A percentile compares a stretch with the other conserved stretches of the same genome.
Evolutionary conservation across 2,329 filamentous ascomycete species (phyloP).

Genomic region (Tothia fuscella): DNA sequence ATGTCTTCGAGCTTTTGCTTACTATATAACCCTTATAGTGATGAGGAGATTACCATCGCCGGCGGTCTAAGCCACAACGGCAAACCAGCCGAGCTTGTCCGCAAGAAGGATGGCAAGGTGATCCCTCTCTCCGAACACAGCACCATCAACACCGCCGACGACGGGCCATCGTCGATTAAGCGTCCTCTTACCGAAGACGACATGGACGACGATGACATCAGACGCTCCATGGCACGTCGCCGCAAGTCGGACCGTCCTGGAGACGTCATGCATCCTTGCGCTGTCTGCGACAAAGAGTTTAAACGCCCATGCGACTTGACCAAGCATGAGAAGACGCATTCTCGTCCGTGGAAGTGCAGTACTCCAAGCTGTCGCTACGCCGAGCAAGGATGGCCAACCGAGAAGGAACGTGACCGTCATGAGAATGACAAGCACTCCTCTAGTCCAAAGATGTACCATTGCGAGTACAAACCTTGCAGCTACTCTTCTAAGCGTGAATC

Average conservation of each 20-base stretch:
- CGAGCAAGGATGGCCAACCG: constrained; percentile 83
- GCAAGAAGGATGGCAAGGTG: constrained; percentile 66
- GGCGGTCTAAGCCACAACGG: constrained; percentile 75
- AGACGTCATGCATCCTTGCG: constrained; percentile 71
- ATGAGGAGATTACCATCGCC: constrained; percentile 66
- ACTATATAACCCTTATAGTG: constrained; percentile 30
- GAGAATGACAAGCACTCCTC: constrained; percentile 90
- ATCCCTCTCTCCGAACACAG: constrained; percentile 58
- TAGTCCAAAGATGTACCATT: constrained; percentile 70
- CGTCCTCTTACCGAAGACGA: constrained; percentile 43
- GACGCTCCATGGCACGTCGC: constrained; percentile 87
- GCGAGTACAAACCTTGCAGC: constrained; percentile 68
- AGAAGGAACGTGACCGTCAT: constrained; percentile 94
- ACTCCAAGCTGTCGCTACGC: constrained; percentile 78
- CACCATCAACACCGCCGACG: constrained; percentile 48
- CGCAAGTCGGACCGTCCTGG: constrained; percentile 87
- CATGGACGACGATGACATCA: constrained; percentile 67
- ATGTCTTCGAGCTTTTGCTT: constrained; percentile 6
- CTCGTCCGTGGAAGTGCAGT: constrained; percentile 88
- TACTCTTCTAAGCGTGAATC: constrained; percentile 94
- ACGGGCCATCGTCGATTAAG: constrained; percentile 34
- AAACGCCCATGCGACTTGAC: constrained; percentile 94
- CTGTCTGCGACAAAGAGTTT: constrained; percentile 82
- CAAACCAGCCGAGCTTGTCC: constrained; percentile 71
- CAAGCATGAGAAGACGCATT: constrained; percentile 97